phyloP scores from a whole-genome alignment of 2,329 filamentous ascomycete genomes.

The Bipolaris cookei region DNA sequence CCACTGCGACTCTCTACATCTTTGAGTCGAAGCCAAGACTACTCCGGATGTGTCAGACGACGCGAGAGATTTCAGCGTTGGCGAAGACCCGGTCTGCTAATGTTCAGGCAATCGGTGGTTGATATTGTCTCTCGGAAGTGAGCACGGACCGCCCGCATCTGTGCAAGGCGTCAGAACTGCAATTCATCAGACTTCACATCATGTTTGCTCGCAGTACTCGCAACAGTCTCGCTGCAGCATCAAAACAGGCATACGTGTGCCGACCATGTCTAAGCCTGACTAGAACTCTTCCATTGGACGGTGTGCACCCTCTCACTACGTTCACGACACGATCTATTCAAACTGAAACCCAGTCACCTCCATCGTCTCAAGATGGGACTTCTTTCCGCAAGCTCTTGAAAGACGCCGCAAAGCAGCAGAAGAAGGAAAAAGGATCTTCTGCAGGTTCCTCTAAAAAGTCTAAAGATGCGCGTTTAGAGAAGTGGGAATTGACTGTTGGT shows the following conservation, averaged over 20 bases:
- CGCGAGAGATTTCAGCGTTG: too few species aligned
- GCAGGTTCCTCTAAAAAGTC: conserved; percentile 16
- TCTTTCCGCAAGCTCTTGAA: conserved; percentile 49
- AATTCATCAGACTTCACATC: conserved; percentile 29
- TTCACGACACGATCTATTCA: conserved; percentile 30
- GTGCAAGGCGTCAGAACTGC: conserved; percentile 22
- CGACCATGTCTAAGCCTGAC: conserved; percentile 35
- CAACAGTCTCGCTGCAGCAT: conserved; percentile 26
- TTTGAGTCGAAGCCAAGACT: too few species aligned
- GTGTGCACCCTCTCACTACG: neutral
- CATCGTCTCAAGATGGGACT: conserved; percentile 33
- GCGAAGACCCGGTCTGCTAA: neutral
- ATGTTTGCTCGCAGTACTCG: conserved; percentile 39
- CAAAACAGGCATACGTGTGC: conserved; percentile 40
- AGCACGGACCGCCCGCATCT: conserved; percentile 35
- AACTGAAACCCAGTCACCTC: conserved; percentile 23
- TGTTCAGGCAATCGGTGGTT: conserved; percentile 2
- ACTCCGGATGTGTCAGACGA: too few species aligned
- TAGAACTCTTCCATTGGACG: conserved; percentile 25
- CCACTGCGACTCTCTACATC: too few species aligned
- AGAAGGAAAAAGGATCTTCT: conserved; percentile 25
- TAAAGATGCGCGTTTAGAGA: conserved; percentile 48
- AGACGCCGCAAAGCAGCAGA: conserved; percentile 47
- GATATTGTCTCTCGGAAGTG: conserved; percentile 10
- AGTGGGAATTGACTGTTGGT: conserved; percentile 93